Evolutionary conservation across 768 basidiomycete genomes (phyloP).

Genomic region (Termitomyces sp.): DNA sequence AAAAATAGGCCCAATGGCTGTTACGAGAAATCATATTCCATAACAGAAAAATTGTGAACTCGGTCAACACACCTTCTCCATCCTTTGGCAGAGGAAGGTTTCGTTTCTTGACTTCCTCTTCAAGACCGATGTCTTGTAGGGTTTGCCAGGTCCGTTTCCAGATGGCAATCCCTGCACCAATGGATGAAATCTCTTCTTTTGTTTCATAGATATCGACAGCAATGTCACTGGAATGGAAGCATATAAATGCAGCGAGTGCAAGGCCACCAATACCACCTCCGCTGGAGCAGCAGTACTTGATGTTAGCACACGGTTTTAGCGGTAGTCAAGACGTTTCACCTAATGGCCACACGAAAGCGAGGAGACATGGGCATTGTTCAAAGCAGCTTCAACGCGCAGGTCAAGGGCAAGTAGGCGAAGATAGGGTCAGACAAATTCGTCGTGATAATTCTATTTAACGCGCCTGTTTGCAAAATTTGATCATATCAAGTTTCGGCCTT

Average conservation of each 20-base stretch:
- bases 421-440: too few relatives aligned
- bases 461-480: too few relatives aligned
- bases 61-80: constrained; percentile 16
- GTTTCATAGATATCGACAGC: constrained; percentile 38
- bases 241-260: constrained; percentile 32
- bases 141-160: constrained; percentile 36
- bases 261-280: constrained; percentile 32
- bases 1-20: constrained; percentile 20
- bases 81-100: constrained; percentile 19
- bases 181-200: constrained; percentile 30
- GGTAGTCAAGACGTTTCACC: neutral
- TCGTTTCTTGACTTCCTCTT: constrained; percentile 19
- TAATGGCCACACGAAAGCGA: constrained; percentile 11
- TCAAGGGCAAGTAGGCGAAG: too few relatives aligned
- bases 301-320: too few relatives aligned
- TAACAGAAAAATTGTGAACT: too few relatives aligned
- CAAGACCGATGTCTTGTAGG: constrained; percentile 33
- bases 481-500: too few relatives aligned
- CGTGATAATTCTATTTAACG: too few relatives aligned
- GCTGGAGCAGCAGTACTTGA: constrained; percentile 8
- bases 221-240: constrained; percentile 21
- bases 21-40: neutral
- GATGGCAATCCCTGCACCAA: constrained; percentile 36
- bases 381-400: too few relatives aligned
- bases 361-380: neutral